Evolutionary conservation across 371 early-diverging fungal species (phyloP), one percentile per base, ranked within the genome.

Genomic region (Thermomucor indicae-seudaticae): DNA sequence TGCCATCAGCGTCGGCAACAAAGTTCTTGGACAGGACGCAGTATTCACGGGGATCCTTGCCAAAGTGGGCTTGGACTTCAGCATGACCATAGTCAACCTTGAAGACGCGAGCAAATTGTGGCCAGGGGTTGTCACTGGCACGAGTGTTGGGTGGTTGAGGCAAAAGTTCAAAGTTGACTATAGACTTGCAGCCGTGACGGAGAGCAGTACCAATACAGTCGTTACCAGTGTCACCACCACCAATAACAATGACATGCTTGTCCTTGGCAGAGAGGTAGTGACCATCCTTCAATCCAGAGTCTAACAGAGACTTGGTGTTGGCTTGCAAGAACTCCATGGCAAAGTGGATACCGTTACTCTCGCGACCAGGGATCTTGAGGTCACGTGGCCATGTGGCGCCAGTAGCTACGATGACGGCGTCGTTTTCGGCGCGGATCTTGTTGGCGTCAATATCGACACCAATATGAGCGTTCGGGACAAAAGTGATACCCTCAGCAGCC

Each of bases 331-430:
- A 97, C 56, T 97, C 98, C 95, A 97, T 95, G 45, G 98, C 98
- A 78, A 93, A 97, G 78, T 96, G 92, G 54, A 96, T 86, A 52
- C 96, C 96, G 48, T 90, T 79, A 49, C 88, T 64, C 49, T 89
- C 76, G 37, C 96, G 85, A 63, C 90, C 89, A 23, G 91, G 89
- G 48, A 95, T 92, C 49, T 83, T 76, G 58, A 97, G 75, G 62
- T 96, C 96, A 40, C 96, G 86, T 12, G 98, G 98, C 94, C 95
- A 93, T 4, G 96, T 96, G 8, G 98, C 93, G 27, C 98, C 98
- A 23, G 91, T 93, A 23, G 95, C 93, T 25, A 97, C 58, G 52
- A 97, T 63, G 46, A 96, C 41, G 2, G 89, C 92, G 65, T 97
- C 95, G 60, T 85, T 84, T 43, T 79, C 64, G 2, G 49, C 60